Evolutionary conservation across 2,329 filamentous ascomycete species (phyloP).

Genomic region (Tolypocladium tundrense): DNA sequence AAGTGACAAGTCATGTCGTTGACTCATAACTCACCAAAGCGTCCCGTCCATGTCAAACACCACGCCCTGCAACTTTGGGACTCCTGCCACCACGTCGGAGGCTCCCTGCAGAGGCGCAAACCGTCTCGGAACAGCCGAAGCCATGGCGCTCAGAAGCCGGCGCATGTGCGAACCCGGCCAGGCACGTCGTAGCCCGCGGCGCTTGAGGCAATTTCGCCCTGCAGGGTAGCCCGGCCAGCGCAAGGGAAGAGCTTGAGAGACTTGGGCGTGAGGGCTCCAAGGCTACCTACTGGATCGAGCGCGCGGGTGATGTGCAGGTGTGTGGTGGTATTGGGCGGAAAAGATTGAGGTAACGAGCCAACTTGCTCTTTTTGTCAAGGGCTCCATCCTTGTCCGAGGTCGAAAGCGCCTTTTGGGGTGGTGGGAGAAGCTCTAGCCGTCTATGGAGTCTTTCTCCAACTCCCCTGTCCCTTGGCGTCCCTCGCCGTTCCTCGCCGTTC

Average conservation of each 20-base stretch:
- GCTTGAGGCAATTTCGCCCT: not conserved
- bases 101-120: constrained; percentile 46
- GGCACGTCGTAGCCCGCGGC: not conserved
- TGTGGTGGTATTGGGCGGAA: not conserved
- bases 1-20: not conserved
- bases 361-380: not conserved
- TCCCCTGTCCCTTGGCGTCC: not conserved
- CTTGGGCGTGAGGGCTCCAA: not conserved
- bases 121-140: constrained; percentile 26
- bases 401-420: not conserved
- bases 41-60: constrained; percentile 96
- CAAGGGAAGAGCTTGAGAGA: not conserved
- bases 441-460: not conserved
- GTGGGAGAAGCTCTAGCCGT: not conserved
- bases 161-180: not conserved
- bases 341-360: not conserved
- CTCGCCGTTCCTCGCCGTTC: not conserved
- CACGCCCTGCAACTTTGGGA: constrained; percentile 44
- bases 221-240: not conserved
- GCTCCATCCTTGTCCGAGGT: not conserved
- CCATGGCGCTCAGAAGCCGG: constrained; percentile 28
- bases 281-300: not conserved
- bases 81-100: constrained; percentile 5
- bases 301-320: not conserved
- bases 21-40: constrained; percentile 51